Evolutionary conservation across 2,329 filamentous ascomycete species (phyloP).

Genomic region (Fusarium sp.): DNA sequence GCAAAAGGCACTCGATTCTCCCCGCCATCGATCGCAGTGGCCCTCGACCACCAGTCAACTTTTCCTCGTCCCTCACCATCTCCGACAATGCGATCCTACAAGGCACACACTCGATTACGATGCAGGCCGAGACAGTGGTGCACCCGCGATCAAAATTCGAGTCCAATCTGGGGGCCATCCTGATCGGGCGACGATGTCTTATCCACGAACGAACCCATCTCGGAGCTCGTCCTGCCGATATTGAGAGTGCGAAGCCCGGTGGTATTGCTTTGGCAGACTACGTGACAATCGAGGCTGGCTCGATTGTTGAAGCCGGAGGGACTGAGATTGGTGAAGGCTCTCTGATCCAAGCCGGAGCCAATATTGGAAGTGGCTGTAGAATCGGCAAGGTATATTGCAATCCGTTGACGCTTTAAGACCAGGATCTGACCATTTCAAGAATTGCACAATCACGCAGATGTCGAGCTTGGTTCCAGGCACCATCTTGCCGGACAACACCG

Average conservation of each 20-base stretch:
- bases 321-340: slow-evolving; percentile 75
- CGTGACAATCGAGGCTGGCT: slow-evolving; percentile 73
- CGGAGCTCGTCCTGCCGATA: slow-evolving; percentile 59
- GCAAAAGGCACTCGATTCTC: slow-evolving; percentile 71
- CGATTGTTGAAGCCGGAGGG: slow-evolving; percentile 73
- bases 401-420: neutral
- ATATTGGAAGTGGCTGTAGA: slow-evolving; percentile 72
- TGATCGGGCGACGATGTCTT: slow-evolving; percentile 85
- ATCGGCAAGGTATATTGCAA: slow-evolving; percentile 72
- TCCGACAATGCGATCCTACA: slow-evolving; percentile 75
- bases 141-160: slow-evolving; percentile 89
- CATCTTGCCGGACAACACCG: slow-evolving; percentile 75
- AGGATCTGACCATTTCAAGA: slow-evolving; percentile 58
- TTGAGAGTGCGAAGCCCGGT: slow-evolving; percentile 50
- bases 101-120: slow-evolving; percentile 83
- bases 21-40: slow-evolving; percentile 68
- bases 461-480: slow-evolving; percentile 72
- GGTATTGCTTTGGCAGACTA: slow-evolving; percentile 74
- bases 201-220: slow-evolving; percentile 79
- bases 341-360: slow-evolving; percentile 72
- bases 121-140: slow-evolving; percentile 85
- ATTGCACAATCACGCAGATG: slow-evolving; percentile 80
- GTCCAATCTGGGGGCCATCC: slow-evolving; percentile 83
- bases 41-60: slow-evolving; percentile 74
- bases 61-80: slow-evolving; percentile 73